Base-by-base conservation (phyloP, 768 basidiomycete species). In the Podaxis rugospora region DNA sequence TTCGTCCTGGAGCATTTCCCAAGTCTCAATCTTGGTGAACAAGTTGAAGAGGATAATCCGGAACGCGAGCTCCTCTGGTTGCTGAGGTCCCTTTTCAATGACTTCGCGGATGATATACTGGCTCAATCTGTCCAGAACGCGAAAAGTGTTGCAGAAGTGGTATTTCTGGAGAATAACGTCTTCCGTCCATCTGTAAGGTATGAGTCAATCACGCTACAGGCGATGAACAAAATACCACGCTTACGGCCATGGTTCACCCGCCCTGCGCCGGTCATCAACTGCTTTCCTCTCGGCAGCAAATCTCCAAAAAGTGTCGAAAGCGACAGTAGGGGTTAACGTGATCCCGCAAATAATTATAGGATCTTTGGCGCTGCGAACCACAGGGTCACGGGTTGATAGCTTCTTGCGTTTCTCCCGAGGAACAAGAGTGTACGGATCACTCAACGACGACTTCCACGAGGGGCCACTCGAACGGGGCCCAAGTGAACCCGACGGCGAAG, bases 141-240 rank as follows among this genome's bases (percentile, higher is more conserved):
- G 88, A 67, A 81, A 93, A 0, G 87, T 82, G 66, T 91, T 90
- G 73, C 89, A 90, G 68, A 91, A 92, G 32, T 77, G 78, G 65
- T 84, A 79, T 11, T 74, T 67, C 1, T 69, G 75, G 18, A 93
- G 75, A 53, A 87, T 82, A 2, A 71, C 66, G 68, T 93, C 88
- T 1, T 78, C 69, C 0, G 90, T 90, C 90, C 91, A 93, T 28
- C 86, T 87, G 59, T 25, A 61, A 46, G 32, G 27, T 46, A 42
- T 54, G 40, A 6, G 44, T 36, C 25, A 37, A 58, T 58, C 27
- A 59, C 28, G 27, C 28, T 35, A 57, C 55, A 44, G 27, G 23
- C 46, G 50, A 53, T 55, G 23, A 23, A 28, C n/a, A 63, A 32
- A 51, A 58, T 46, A 53, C 54, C 37, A 11, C 3, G 36, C 55